Base-by-base conservation (phyloP, 129 eudicot genomes). In the Flaveria ramosissima region DNA sequence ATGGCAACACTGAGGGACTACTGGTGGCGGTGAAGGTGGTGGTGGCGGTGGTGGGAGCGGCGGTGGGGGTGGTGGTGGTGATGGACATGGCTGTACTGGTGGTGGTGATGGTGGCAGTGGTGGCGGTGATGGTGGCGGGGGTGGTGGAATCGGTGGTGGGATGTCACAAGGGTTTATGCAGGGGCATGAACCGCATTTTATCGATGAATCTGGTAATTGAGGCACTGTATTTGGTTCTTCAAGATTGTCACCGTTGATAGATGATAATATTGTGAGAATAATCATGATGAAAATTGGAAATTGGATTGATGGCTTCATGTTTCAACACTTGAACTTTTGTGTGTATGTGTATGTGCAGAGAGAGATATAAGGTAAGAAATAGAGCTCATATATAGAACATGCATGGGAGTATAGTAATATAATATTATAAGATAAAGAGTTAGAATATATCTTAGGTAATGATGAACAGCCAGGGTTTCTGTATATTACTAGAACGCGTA, bases 101-200 rank as follows among this genome's bases (percentile, higher is more conserved):
- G 70, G 77, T 2, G 32, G 30, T 14, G 64, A 45, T 1, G 46
- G 68, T 19, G 68, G 55, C 7, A 80, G 77, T 23, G 85, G 83
- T 32, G 86, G 79, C 9, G 88, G 87, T 1, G 83, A 69, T 4
- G 74, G 78, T 16, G 17, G 83, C 12, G 85, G 80, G 8, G 83
- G 82, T 19, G 87, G 79, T 9, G 89, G 87, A 2, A 84, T 69
- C 2, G 74, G 78, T 15, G 17, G 83, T 14, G 69, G 86, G 43
- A 52, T 80, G 65, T 66, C 71, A 73, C 96, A 90, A 47, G 89
- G 90, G 72, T 84, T 86, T 41, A 59, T 70, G 61, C 96, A 90
- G 1, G 96, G 89, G 68, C 96, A 90, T 50, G 78, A 84, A 14
- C 90, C 92, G 11, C 96, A 90, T 70, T 87, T 90, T n/a, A 87